Evolutionary conservation across 768 basidiomycete species (phyloP), one percentile per base, ranked within the genome.

Genomic region (Podaxis pistillaris): DNA sequence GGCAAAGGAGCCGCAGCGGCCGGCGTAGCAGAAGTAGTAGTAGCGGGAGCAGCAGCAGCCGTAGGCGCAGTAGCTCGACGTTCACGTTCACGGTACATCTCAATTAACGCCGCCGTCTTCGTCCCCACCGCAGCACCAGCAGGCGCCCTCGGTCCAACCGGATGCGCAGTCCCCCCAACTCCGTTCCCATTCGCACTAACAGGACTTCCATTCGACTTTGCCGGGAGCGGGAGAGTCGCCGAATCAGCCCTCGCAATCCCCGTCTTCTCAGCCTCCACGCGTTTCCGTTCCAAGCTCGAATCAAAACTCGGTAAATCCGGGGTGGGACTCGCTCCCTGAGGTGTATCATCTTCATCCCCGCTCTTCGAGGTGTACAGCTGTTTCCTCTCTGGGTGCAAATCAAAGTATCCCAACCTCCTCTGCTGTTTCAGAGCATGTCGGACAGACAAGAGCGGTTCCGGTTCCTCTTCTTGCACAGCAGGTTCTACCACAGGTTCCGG

Each of bases 11-110:
- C 79, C 19, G 78, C 74, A 8, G 75, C 72, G 7, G 44, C 17
- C 4, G 44, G 44, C 19, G 75, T 71, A 33, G 76, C 78, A 8
- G 74, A 67, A 62, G 71, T 68, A 58, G 70, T 65, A 49, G 70
- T 68, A 24, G 73, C 68, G 17, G 68, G 59, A 15, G 65, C 56
- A 36, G 58, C 56, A 51, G 67, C 51, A 12, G 67, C 58, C 8
- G 74, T 69, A 47, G 73, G 55, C 17, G 66, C 60, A n/a, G 70
- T 64, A 66, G 74, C 60, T 59, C 79, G 83, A 67, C 81, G 84
- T 78, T 86, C 90, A 26, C 76, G 77, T 75, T 93, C 88, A 56
- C 90, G 85, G 68, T 92, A 94, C 90, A 94, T 90, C 72, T 93
- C 90, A 67, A 93, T 94, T 56, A 94, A 79, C 1, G 87, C 83